Percentiles rank a stretch among this genome's conserved stretches.
Evolutionary conservation across 1,139 yeast genomes (phyloP).

Genomic region (Casaregolazyma lundiana): DNA sequence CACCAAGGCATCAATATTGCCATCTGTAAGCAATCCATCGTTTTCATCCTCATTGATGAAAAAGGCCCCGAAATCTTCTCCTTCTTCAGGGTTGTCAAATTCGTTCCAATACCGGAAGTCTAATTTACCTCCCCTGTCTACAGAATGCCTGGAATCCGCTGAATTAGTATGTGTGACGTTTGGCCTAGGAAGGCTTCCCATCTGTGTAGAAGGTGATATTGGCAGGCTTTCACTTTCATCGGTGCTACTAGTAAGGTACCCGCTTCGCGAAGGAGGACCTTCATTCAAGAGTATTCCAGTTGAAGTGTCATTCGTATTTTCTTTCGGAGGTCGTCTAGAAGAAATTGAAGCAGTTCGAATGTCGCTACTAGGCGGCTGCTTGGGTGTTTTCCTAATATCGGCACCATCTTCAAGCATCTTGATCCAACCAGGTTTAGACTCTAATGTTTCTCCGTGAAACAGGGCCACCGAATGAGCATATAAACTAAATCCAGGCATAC

Average conservation of each 20-base stretch:
- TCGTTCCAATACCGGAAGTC: slow-evolving; percentile 64
- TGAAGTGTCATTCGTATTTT: slow-evolving; percentile 6
- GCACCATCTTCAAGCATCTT: slow-evolving; percentile 29
- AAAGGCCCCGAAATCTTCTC: slow-evolving; percentile 30
- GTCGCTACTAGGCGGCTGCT: neutral
- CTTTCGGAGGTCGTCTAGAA: slow-evolving; percentile 1
- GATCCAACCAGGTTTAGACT: slow-evolving; percentile 34
- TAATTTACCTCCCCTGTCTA: slow-evolving; percentile 28
- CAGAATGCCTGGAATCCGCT: neutral
- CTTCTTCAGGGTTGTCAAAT: slow-evolving; percentile 61
- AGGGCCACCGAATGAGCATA: slow-evolving; percentile 32
- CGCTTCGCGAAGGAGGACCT: neutral
- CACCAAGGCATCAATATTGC: slow-evolving; percentile 33
- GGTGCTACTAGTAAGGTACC: neutral
- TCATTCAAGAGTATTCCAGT: slow-evolving; percentile 21
- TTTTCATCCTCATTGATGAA: slow-evolving; percentile 33
- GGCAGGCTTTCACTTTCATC: slow-evolving; percentile 6
- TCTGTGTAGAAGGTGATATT: slow-evolving; percentile 7
- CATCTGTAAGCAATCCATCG: slow-evolving; percentile 32
- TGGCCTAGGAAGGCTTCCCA: neutral
- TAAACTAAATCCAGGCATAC: slow-evolving; percentile 34
- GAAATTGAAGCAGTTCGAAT: neutral
- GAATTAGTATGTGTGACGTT: slow-evolving; percentile 1
- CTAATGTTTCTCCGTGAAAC: slow-evolving; percentile 29
- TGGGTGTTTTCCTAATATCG: slow-evolving; percentile 33